Evolutionary conservation across 208 protist species (phyloP), one percentile per base, ranked within the genome.

Genomic region (Leishmania guyanensis): DNA sequence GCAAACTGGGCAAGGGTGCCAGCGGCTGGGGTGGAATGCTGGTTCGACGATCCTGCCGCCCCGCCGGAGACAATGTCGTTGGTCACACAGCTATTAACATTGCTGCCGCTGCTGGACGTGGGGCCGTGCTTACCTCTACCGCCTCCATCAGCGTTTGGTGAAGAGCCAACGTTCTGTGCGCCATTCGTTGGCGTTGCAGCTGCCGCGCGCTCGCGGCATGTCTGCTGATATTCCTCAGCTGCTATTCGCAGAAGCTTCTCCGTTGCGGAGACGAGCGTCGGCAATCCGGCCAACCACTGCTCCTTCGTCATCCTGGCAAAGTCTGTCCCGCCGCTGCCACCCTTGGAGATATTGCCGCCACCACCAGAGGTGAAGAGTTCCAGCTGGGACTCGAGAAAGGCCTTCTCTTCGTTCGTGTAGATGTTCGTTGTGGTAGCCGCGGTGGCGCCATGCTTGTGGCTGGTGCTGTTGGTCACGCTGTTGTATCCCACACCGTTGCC

Each of bases 1-100:
- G 54, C 74, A 76, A 97, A 97, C 77, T 89, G 81, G 68, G 84
- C 85, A 1, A 81, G 77, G 22, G 88, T 90, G 68, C 88, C 86
- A 48, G 82, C 88, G 16, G 88, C 79, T 26, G 83, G 83, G 16
- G 83, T 75, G 5, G 83, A 58, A 1, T 72, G 85, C 6, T 54
- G 39, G 39, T 43, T 60, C 5, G 53, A 36, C 20, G 70, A 10
- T 1, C 70, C 58, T 0, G 54, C 58, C 3, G n/a, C 58, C 64
- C 29, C 43, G 66, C 50, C 53, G 9, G 60, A 29, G 62, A 76
- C 36, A 14, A 46, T 43, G 10, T 2, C 79, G 16, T 81, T 77
- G 2, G 75, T 72, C 17, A 53, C 39, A n/a, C 22, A 68, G 3
- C 20, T 54, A 14, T 78, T 83, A 20, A 1, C 64, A 39, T 64